Evolutionary conservation across 805 yeast species (phyloP), one percentile per base, ranked within the genome.

Genomic region (Pichia insulana): DNA sequence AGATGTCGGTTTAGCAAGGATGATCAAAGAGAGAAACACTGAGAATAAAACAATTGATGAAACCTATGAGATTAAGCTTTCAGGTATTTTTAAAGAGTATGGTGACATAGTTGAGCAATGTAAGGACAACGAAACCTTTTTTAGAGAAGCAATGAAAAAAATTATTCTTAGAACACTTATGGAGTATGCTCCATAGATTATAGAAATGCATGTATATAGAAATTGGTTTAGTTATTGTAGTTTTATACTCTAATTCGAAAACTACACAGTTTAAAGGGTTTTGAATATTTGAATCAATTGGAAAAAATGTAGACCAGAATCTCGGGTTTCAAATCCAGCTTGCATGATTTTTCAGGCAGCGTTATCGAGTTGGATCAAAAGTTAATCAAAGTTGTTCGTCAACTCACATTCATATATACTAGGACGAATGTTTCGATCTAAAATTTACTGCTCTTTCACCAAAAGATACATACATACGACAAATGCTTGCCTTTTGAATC

Each of bases 1-100:
- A 3, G 66, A 64, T 34, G 34, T 63, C 7, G 62, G 59, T 19
- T 39, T 64, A 25, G 67, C 67, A 1, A 53, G 56, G 20, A 50
- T 61, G 18, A 54, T 64, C 34, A 55, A 59, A 37, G 44, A 47
- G 5, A 61, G 62, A 34, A 55, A 59, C 27, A 45, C 48, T 26
- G 60, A 56, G 25, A 53, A 54, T 32, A 40, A 50, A 3, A 41
- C 62, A 4, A 40, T 60, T 10, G 53, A 54, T 22, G 54, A 50
- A 8, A 43, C 40, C 7, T 44, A 42, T 11, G 63, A 56, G 17
- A 42, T 45, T 3, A 49, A 46, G 31, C 39, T 61, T 19, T 52
- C 50, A n/a, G 46, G 50, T 15, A 34, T 50, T 1, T 53, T 64
- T 45, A 62, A 58, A 36, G 38, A 42, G 2, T 64, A 61, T 36